phyloP scores from a whole-genome alignment of 345 rosid species.

The Rhodomyrtus tomentosa region DNA sequence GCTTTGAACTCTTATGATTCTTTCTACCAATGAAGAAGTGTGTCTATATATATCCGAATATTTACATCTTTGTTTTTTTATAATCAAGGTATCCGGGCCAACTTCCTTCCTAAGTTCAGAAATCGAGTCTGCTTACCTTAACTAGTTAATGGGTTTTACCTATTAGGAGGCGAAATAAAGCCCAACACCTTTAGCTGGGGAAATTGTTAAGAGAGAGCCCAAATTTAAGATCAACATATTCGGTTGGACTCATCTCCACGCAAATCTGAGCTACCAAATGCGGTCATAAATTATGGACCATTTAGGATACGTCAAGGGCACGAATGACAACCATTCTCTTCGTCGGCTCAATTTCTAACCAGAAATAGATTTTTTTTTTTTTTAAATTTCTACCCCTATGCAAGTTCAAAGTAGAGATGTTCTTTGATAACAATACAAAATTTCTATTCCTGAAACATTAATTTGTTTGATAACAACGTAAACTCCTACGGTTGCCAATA shows the following conservation, averaged over 20 bases:
- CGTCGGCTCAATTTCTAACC: no score
- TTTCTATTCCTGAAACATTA: no score
- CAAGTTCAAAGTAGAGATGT: no score
- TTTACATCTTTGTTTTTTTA: neutral
- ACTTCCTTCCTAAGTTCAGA: neutral
- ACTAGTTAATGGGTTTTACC: neutral
- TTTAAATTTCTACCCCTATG: no score
- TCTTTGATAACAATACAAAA: no score
- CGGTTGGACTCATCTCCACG: neutral
- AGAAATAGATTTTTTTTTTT: no score
- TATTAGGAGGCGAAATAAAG: neutral
- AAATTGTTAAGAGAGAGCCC: neutral
- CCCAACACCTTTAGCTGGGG: neutral
- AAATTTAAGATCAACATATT: neutral
- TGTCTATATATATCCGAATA: neutral
- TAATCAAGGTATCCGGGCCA: no score
- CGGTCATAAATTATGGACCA: neutral
- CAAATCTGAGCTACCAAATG: no score
- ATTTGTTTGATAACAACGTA: no score
- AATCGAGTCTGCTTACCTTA: neutral
- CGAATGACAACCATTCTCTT: no score
- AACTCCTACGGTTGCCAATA: no score
- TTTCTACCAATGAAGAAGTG: neutral
- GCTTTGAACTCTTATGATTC: neutral
- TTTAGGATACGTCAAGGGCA: neutral